Conservation (phyloP, 371 early-diverging fungal species). For the Furculomyces boomerangus region DNA sequence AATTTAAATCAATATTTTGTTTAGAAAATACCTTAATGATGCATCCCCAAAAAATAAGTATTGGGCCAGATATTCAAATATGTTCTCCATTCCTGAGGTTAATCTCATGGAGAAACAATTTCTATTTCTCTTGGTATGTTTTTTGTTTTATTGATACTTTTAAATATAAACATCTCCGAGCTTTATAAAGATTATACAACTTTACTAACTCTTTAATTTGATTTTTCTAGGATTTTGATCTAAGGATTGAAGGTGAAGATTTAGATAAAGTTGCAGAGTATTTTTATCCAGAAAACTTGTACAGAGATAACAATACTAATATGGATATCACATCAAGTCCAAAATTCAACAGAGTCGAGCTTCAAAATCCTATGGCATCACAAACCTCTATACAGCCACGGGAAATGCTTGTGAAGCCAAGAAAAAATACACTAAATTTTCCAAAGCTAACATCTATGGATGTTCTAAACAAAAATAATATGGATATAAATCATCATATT, state of each 20-base stretch:
- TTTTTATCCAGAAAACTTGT: background rate
- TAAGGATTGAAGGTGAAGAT: background rate
- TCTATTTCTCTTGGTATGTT: constrained; percentile 36
- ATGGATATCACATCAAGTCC: no score
- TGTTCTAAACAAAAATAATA: no score
- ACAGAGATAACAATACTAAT: no score
- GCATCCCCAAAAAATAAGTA: constrained; percentile 55
- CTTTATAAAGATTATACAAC: background rate
- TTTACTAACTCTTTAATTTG: background rate
- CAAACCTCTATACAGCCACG: no score
- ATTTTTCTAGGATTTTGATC: constrained; percentile 1
- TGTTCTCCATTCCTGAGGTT: constrained; percentile 53
- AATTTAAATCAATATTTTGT: background rate
- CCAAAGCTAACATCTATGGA: no score
- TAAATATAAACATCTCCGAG: background rate
- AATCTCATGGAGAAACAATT: constrained; percentile 69
- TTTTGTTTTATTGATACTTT: background rate
- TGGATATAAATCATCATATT: background rate
- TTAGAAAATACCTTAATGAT: constrained; percentile 49
- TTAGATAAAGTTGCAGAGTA: background rate
- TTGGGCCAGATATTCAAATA: constrained; percentile 45
- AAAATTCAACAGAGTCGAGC: no score
- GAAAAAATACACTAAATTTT: no score
- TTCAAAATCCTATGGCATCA: no score
- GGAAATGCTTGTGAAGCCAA: no score